phyloP scores from a whole-genome alignment of 1,284 basidiomycete species.

The Apiotrichum akiyoshidainum region DNA sequence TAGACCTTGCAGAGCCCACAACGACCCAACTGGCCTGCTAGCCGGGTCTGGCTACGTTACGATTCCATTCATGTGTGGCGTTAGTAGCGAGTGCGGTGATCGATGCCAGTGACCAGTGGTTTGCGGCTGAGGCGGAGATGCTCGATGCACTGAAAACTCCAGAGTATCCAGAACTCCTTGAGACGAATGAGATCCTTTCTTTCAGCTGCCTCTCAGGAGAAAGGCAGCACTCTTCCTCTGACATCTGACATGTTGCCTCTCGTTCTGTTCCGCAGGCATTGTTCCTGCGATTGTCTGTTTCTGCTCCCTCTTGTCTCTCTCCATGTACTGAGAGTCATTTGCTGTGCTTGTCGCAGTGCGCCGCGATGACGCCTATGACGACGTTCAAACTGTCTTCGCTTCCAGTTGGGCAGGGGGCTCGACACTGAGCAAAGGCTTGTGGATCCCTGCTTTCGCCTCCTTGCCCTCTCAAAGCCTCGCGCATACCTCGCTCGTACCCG shows the following conservation, averaged over 20 bases:
- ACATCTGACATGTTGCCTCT: no score
- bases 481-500: background rate
- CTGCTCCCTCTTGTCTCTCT: background rate
- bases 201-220: no score
- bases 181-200: no score
- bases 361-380: background rate
- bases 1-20: no score
- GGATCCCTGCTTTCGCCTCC: no score
- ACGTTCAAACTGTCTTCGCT: background rate
- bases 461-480: background rate
- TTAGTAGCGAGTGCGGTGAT: background rate
- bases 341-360: background rate
- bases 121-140: no score
- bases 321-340: background rate
- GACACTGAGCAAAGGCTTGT: background rate
- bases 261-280: background rate
- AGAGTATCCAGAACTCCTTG: no score
- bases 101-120: background rate
- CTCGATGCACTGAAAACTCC: no score
- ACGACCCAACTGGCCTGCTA: no score
- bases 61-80: background rate
- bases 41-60: no score
- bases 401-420: background rate
- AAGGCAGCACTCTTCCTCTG: no score
- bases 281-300: background rate